Percentiles rank a stretch among this genome's conserved stretches.
Conservation (phyloP, 352 stramenopile species). For the Phytophthora cryptogea region DNA sequence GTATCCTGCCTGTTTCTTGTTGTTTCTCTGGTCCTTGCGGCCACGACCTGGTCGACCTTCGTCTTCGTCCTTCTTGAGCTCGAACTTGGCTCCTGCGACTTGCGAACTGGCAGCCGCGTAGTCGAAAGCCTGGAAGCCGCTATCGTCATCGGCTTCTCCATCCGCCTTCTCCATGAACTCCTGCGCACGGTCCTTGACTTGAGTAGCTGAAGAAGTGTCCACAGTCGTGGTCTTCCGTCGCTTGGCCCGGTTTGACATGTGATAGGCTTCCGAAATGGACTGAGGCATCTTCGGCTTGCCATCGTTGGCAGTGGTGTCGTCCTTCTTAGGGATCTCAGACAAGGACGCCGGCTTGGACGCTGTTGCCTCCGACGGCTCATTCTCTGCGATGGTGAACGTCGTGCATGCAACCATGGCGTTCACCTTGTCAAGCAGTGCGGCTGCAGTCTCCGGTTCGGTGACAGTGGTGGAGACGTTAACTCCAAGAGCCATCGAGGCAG, state of each 20-base stretch:
- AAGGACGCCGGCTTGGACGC: conserved; percentile 4
- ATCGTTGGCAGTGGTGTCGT: conserved; percentile 6
- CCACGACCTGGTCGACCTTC: conserved; percentile 18
- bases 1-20: conserved; percentile 59
- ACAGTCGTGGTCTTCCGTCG: conserved; percentile 50
- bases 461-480: conserved; percentile 8
- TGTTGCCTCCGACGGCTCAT: conserved; percentile 22
- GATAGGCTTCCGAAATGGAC: conserved; percentile 80
- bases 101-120: conserved; percentile 54
- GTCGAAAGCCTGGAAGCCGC: conserved; percentile 52
- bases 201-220: conserved; percentile 35
- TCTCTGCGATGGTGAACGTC: conserved; percentile 63
- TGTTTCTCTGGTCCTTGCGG: conserved; percentile 28
- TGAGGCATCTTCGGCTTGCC: conserved; percentile 44
- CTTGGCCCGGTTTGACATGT: conserved; percentile 72
- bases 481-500: conserved; percentile 30
- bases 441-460: conserved; percentile 17
- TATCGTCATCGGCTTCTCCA: conserved; percentile 13
- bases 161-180: conserved; percentile 58
- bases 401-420: conserved; percentile 60
- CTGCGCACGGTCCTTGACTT: conserved; percentile 47
- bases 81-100: conserved; percentile 49
- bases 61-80: conserved; percentile 47
- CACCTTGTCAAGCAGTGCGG: conserved; percentile 50
- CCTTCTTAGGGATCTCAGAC: conserved; percentile 12